A percentile compares a stretch with the other conserved stretches of the same genome.
Conservation (phyloP, 1,284 basidiomycete species). For the Chondrostereum purpureum region DNA sequence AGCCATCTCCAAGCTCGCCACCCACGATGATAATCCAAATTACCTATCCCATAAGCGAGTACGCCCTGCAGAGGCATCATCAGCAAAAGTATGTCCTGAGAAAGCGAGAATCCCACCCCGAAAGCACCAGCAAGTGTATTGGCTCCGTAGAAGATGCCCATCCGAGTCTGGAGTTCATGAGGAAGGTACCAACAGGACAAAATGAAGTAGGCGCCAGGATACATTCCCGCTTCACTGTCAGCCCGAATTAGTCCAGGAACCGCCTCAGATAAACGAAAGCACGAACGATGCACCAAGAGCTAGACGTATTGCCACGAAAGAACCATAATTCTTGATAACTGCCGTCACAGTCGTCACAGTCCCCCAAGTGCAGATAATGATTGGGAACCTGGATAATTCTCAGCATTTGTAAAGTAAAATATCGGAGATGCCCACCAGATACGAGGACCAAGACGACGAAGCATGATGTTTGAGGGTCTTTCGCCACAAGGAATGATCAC, state of each 20-base stretch:
- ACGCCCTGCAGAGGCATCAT: background rate
- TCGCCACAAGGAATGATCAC: background rate
- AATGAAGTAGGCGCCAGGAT: constrained; percentile 11
- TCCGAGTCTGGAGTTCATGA: constrained; percentile 10
- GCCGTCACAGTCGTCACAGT: constrained; percentile 5
- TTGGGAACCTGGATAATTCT: constrained; percentile 2
- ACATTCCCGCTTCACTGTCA: constrained; percentile 10
- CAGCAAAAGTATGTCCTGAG: background rate
- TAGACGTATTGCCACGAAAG: constrained; percentile 8
- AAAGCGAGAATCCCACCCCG: background rate
- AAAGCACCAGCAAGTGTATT: constrained; percentile 8
- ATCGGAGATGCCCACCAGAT: constrained; percentile 4
- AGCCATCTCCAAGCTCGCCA: constrained; percentile 10
- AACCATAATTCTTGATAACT: constrained; percentile 7
- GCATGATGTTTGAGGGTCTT: constrained; percentile 10
- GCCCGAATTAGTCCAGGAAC: no score
- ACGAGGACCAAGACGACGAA: constrained; percentile 8
- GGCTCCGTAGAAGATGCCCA: constrained; percentile 10
- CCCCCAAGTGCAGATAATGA: constrained; percentile 11
- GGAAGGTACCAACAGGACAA: constrained; percentile 10
- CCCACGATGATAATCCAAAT: constrained; percentile 6
- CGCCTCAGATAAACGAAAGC: background rate
- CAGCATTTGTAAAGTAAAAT: background rate
- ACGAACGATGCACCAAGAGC: constrained; percentile 2
- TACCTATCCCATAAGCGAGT: constrained; percentile 7